These are phyloP conservation scores for Penicillium pulvis DNA, from an alignment of 495 filamentous ascomycete species.

Conservation along the genomic window DNA sequence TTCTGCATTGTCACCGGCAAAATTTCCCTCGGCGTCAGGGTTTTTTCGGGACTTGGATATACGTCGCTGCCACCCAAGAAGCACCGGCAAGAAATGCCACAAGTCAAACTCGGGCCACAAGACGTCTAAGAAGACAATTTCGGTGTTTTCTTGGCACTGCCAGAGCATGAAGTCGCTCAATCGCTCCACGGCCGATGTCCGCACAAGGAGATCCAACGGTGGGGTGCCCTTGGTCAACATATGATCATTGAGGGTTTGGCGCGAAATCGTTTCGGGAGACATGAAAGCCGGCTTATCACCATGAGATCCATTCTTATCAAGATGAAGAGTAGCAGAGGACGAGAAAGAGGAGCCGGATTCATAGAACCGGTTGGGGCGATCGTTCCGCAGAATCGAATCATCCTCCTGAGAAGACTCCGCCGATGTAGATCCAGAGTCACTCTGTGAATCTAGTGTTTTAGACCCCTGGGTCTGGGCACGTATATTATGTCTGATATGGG, in stretches of 20 bases:
- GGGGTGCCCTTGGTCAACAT: slow-evolving; percentile 83
- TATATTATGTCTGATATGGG: slow-evolving; percentile 82
- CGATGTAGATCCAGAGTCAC: slow-evolving; percentile 41
- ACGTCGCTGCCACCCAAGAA: slow-evolving; percentile 88
- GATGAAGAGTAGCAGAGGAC: slow-evolving; percentile 56
- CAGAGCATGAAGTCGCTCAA: slow-evolving; percentile 98
- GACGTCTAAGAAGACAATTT: slow-evolving; percentile 88
- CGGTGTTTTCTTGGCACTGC: slow-evolving; percentile 91
- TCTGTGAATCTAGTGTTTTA: slow-evolving; percentile 37
- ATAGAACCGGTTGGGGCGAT: slow-evolving; percentile 42
- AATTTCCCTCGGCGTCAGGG: slow-evolving; percentile 45
- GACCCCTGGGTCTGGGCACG: slow-evolving; percentile 55
- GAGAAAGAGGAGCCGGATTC: slow-evolving; percentile 59
- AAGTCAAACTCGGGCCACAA: slow-evolving; percentile 97
- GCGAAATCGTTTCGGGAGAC: slow-evolving; percentile 85
- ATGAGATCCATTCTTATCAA: slow-evolving; percentile 31
- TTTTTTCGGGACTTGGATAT: slow-evolving; percentile 48
- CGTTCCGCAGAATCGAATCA: slow-evolving; percentile 30
- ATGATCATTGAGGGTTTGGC: slow-evolving; percentile 73
- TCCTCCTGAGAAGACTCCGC: slow-evolving; percentile 39
- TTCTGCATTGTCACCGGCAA: slow-evolving; percentile 38
- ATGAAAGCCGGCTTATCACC: slow-evolving; percentile 30
- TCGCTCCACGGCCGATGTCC: slow-evolving; percentile 88
- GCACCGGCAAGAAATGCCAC: slow-evolving; percentile 89
- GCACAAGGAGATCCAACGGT: slow-evolving; percentile 83